Base-by-base conservation (phyloP, 805 yeast species). In the Wickerhamiella bombiphila region DNA sequence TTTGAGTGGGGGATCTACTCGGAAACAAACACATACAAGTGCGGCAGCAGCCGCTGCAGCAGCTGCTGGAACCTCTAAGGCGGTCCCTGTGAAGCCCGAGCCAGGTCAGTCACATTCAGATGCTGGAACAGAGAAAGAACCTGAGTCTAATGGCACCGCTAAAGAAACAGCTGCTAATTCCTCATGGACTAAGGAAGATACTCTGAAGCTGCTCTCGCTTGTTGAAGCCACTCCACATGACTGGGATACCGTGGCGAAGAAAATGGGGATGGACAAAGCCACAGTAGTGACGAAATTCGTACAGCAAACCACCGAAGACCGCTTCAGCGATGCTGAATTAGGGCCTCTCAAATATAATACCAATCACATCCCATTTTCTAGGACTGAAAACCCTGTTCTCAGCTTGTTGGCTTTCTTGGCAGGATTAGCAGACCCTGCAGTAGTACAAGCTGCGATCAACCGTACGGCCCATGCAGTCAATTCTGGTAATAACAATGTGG, bases 351-450 rank as follows among this genome's bases (percentile, higher is more conserved):
- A 76, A 53, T 83, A 70, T 56, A 76, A 88, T 3, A 78, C 93
- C 3, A 49, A 51, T 36, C 79, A 82, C 55, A 66, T 88, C 36
- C 94, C 97, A 11, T 77, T 81, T 35, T 72, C 82, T 26, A 71
- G 82, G 32, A 72, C 77, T 21, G 97, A 91, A 49, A 91, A 91
- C 57, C 98, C 99, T 2, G 85, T 91, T 3, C 68, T 91, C 63
- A 78, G 93, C 26, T 88, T 93, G n/a, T 69, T 91, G 44, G 77
- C 94, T 11, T 91, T 86, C 57, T 64, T 91, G 58, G 75, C 86
- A 0, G 76, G 82, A 28, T 60, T 86, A 35, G 93, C 85, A 14
- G 95, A 88, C 51, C 79, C 88, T 9, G 78, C 77, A 29, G 80
- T 80, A 17, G 94, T 88, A 0, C 73, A 75, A 39, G 83, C 86